Evolutionary conservation across 305 asterid species (phyloP), one percentile per base, ranked within the genome.

Genomic region (Solanum hybrid): DNA sequence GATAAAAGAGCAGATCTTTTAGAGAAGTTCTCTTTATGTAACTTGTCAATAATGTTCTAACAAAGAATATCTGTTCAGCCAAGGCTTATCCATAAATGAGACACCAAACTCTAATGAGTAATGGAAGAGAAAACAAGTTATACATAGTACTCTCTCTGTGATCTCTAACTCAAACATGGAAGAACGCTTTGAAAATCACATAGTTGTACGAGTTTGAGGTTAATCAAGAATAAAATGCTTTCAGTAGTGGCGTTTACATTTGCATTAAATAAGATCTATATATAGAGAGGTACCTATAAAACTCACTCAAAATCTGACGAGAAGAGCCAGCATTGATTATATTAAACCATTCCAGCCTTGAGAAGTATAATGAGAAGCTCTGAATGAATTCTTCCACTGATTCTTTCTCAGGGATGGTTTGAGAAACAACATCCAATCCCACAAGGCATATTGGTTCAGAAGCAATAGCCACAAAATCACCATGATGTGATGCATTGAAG

Each of bases 401-500:
- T 90, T 96, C 98, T 85, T 95, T 95, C 91, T 81, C 90, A 26
- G 97, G 98, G 90, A 93, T 9, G 36, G 94, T 92, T 90, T 89
- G 91, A 91, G 96, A 91, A 85, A 94, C 98, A 6, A 97, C 92
- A 91, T 97, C 99, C 95, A 96, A 90, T 32, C 99, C 99, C 90
- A 95, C 98, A 40, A 96, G 94, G 91, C 97, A 97, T 84, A 96
- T 27, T 56, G 99, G 98, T 92, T 97, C 99, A 85, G 98, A 97
- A 91, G 99, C 99, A 92, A 97, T 95, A 34, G 94, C 98, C 56
- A 95, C 99, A 89, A 94, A 96, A 91, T 97, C 96, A 89, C 98
- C 99, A 79, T 95, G 98, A 91, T 97, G 99, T 38, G 99, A 97
- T 56, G 93, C 95, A 91, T 94, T 97, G 76, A 95, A 97, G 91